Percentiles rank a stretch among this genome's conserved stretches.
Conservation (phyloP, 2,329 filamentous ascomycete species). For the Neocucurbitaria cava region DNA sequence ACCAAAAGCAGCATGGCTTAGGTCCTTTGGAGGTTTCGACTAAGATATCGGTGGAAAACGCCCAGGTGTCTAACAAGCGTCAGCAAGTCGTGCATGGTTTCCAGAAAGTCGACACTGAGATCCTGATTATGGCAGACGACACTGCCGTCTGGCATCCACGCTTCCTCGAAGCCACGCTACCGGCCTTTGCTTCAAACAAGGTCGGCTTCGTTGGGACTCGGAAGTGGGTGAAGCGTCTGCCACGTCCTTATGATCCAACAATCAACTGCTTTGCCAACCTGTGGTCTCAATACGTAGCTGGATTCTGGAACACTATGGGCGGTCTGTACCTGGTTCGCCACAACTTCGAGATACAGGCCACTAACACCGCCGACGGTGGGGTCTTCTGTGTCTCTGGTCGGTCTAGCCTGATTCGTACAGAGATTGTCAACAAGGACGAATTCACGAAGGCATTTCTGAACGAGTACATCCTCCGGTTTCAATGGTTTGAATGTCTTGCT, state of each 20-base stretch:
- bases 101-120: conserved; percentile 7
- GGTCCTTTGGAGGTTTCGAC: background rate
- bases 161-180: conserved; percentile 21
- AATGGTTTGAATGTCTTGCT: too few relatives aligned
- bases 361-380: conserved; percentile 41
- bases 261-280: background rate
- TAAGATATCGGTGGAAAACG: conserved; percentile 10
- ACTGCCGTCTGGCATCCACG: conserved; percentile 24
- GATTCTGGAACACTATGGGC: conserved; percentile 33
- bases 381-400: conserved; percentile 44
- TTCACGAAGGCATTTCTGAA: conserved; percentile 31
- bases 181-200: conserved; percentile 21
- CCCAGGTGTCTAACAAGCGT: conserved; percentile 28
- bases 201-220: conserved; percentile 33
- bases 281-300: conserved; percentile 13
- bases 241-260: background rate
- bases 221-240: conserved; percentile 29
- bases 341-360: conserved; percentile 43
- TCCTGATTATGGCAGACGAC: conserved; percentile 27
- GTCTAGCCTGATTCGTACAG: conserved; percentile 30
- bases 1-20: conserved; percentile 14
- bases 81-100: conserved; percentile 20
- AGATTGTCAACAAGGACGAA: conserved; percentile 24
- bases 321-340: conserved; percentile 40
- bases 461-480: conserved; percentile 23